Evolutionary conservation across 31 red algal genomes (phyloP), one percentile per base, ranked within the genome.

Genomic region (Bonnemaisonia californica): DNA sequence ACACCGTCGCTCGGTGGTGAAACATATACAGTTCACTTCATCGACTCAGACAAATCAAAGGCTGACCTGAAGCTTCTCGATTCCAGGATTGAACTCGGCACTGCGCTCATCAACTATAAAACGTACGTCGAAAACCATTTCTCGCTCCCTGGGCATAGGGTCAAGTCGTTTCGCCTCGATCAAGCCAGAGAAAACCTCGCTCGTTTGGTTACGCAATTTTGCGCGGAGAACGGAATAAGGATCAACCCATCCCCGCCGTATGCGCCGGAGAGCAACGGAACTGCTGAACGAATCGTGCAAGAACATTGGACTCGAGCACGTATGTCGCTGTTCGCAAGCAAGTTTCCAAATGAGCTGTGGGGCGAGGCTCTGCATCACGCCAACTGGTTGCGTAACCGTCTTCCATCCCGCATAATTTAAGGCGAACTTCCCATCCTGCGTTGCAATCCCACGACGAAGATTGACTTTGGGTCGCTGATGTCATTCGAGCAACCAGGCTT

Each of bases 341-440:
- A 78, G 0, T 22, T 78, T 3, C 0, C 54, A 22, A 27, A 65
- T 24, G 37, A 41, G 3, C 41, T 81, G 0, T 57, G 57, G 60
- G 77, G 9, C 0, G 77, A 81, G 59, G 23, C 77, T 34, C 40
- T 69, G 29, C 41, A 42, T 19, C 77, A 81, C 36, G 60, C 12
- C 37, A 67, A 81, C 33, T 81, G 37, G 59, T 33, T 81, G 2
- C 57, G 77, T 0, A 81, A 81, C 42, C 26, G 61, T 16, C 59
- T 81, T 29, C 54, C 69, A 40, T 29, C 38, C 3, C 22, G 40
- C 16, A 29, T 35, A 18, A 28, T 73, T 0, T 21, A 42, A 0
- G 69, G 69, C 4, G 16, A 47, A 8, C 0, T 73, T 28, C 69
- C 38, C 18, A 73, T 73, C 18, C 33, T 73, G 5, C 18, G 13